Percentiles rank a stretch among this genome's conserved stretches.
Evolutionary conservation across 1,284 basidiomycete species (phyloP).

Genomic region (Rhizoctonia solani): DNA sequence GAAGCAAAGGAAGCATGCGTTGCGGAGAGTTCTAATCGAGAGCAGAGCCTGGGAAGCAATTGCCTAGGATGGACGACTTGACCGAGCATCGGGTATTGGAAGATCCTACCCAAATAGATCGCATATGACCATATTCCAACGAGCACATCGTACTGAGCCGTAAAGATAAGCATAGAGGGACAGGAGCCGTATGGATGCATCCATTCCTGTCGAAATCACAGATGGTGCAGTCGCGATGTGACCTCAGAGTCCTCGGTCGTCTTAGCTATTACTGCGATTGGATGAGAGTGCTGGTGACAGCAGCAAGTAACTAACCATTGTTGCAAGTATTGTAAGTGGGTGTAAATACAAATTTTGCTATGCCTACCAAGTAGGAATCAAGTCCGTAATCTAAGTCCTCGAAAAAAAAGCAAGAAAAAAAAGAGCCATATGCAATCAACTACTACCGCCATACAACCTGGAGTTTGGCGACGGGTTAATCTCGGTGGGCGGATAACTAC

Average conservation of each 20-base stretch:
- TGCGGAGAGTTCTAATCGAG: background rate
- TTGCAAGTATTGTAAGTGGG: slow-evolving; percentile 26
- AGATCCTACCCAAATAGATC: background rate
- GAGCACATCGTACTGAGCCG: background rate
- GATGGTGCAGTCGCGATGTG: background rate
- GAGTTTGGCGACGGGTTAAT: slow-evolving; percentile 21
- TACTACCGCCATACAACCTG: slow-evolving; percentile 17
- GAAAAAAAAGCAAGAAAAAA: slow-evolving; percentile 28
- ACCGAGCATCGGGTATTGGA: background rate
- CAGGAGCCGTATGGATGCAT: background rate
- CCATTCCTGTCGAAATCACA: background rate
- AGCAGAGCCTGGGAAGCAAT: background rate
- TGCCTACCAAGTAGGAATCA: slow-evolving; percentile 20
- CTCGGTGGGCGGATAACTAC: slow-evolving; percentile 27
- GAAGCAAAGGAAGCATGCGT: background rate
- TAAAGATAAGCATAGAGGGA: background rate
- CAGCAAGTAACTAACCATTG: slow-evolving; percentile 25
- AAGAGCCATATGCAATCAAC: slow-evolving; percentile 7
- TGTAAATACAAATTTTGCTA: slow-evolving; percentile 33
- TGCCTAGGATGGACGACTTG: background rate
- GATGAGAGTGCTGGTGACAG: background rate
- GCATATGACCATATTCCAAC: background rate
- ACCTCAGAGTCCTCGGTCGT: background rate
- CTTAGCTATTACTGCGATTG: slow-evolving; percentile 4
- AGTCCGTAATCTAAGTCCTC: slow-evolving; percentile 31